These are phyloP conservation scores for Candida albicans DNA, from an alignment of 1,139 yeast genomes.

Conservation along the genomic window DNA sequence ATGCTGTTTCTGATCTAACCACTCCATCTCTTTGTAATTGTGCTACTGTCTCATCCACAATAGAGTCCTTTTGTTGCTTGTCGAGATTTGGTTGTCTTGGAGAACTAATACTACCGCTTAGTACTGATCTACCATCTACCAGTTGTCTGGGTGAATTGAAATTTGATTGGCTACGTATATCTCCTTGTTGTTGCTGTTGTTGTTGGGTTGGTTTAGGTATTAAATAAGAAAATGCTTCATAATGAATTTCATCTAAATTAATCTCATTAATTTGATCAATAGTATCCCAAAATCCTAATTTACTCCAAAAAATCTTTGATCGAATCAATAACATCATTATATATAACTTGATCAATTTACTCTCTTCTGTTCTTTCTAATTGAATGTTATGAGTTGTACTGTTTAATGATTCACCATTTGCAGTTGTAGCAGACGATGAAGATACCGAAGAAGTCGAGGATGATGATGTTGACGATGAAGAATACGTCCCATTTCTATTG, in stretches of 20 bases:
- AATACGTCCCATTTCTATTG: background rate
- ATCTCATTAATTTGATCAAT: conserved; percentile 31
- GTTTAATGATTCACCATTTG: conserved; percentile 12
- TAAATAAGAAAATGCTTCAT: conserved; percentile 21
- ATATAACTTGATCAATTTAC: conserved; percentile 28
- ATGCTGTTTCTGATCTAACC: background rate
- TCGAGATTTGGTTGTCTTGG: too few relatives aligned
- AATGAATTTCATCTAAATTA: conserved; percentile 29
- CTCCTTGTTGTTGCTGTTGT: background rate
- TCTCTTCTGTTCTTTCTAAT: conserved; percentile 23
- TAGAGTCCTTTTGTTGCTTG: background rate
- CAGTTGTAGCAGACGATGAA: conserved; percentile 3
- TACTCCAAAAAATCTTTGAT: conserved; percentile 73
- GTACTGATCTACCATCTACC: background rate
- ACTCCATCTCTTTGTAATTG: background rate
- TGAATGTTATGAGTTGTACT: conserved; percentile 12
- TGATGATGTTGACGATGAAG: too few relatives aligned
- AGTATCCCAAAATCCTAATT: conserved; percentile 67
- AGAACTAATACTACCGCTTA: too few relatives aligned
- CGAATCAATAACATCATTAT: conserved; percentile 32
- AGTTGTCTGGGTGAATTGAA: background rate
- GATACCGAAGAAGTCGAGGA: background rate
- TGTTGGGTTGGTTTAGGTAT: conserved; percentile 9
- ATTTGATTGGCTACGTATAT: background rate
- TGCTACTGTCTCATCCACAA: background rate